phyloP scores from a whole-genome alignment of 2,329 filamentous ascomycete species.

The Xylariaceae sp. region DNA sequence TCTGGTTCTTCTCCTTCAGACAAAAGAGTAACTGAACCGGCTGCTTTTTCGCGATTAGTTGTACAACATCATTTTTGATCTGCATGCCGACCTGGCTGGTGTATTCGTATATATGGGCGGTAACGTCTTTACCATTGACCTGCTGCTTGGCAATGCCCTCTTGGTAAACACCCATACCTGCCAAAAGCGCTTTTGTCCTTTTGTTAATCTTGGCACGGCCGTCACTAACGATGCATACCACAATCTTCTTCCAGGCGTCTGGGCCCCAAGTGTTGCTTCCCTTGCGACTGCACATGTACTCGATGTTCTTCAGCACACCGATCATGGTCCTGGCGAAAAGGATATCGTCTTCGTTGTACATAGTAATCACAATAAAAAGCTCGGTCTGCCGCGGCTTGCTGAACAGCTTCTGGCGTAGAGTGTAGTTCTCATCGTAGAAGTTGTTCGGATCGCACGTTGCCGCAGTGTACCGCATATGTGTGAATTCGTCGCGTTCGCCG shows the following conservation, averaged over 20 bases:
- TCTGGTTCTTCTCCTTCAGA: constrained; percentile 98
- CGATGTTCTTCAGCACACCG: constrained; percentile 96
- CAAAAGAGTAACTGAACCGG: constrained; percentile 97
- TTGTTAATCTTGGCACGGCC: constrained; percentile 90
- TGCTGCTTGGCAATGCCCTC: constrained; percentile 98
- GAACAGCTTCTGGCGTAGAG: constrained; percentile 86
- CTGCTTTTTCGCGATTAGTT: constrained; percentile 77
- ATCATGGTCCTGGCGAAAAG: constrained; percentile 98
- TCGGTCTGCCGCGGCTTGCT: constrained; percentile 83
- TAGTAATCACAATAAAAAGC: constrained; percentile 93
- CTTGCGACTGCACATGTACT: constrained; percentile 88
- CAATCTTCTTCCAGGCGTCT: constrained; percentile 97
- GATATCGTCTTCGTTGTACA: constrained; percentile 99
- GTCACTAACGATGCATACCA: constrained; percentile 94
- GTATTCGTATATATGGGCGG: constrained; percentile 96
- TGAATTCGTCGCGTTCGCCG: constrained; percentile 86
- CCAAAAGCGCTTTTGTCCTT: constrained; percentile 80
- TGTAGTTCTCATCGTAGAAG: constrained; percentile 83
- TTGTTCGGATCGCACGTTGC: constrained; percentile 98
- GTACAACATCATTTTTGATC: constrained; percentile 85
- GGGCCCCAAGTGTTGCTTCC: constrained; percentile 97
- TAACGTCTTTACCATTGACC: constrained; percentile 94
- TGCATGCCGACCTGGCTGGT: constrained; percentile 81
- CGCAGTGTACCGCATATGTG: constrained; percentile 94
- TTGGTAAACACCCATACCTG: constrained; percentile 93